Percentiles rank a stretch among this genome's conserved stretches.
Evolutionary conservation across 2,329 filamentous ascomycete species (phyloP).

Genomic region (Neonectria sp.): DNA sequence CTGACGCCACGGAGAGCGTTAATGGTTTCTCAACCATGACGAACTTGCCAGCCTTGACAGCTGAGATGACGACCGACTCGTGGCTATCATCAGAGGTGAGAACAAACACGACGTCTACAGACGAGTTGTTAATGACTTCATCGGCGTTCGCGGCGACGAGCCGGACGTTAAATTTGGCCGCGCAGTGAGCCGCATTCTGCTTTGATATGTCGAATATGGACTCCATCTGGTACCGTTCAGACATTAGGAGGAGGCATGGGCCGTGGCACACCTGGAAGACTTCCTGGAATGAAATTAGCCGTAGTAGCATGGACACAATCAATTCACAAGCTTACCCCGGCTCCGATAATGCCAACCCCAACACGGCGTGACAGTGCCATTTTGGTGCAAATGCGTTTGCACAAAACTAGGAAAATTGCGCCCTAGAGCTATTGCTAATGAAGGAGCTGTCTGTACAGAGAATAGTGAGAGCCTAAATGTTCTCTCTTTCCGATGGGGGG

Average conservation of each 20-base stretch:
- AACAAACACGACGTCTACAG: conserved; percentile 69
- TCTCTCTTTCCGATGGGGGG: too few relatives aligned
- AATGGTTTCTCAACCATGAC: conserved; percentile 74
- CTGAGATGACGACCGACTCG: conserved; percentile 62
- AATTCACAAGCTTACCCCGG: not conserved
- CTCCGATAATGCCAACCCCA: not conserved
- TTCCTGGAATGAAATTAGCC: not conserved
- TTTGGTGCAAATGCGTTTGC: not conserved
- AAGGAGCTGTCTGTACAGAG: too few relatives aligned
- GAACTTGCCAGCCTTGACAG: conserved; percentile 67
- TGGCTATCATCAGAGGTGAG: conserved; percentile 68
- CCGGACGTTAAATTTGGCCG: conserved; percentile 51
- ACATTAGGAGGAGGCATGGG: conserved; percentile 50
- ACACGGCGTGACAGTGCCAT: not conserved
- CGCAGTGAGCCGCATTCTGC: conserved; percentile 43
- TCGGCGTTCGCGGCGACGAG: conserved; percentile 54
- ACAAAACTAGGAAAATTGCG: too few relatives aligned
- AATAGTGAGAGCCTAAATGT: not conserved
- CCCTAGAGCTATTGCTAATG: too few relatives aligned
- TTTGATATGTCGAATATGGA: conserved; percentile 66
- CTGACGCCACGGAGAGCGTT: conserved; percentile 62
- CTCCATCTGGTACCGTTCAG: conserved; percentile 60
- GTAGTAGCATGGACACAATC: not conserved
- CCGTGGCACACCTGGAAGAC: conserved; percentile 21
- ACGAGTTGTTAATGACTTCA: conserved; percentile 57